These are phyloP conservation scores for Circinella minor DNA, from an alignment of 371 early-diverging fungal genomes.

Conservation along the genomic window DNA sequence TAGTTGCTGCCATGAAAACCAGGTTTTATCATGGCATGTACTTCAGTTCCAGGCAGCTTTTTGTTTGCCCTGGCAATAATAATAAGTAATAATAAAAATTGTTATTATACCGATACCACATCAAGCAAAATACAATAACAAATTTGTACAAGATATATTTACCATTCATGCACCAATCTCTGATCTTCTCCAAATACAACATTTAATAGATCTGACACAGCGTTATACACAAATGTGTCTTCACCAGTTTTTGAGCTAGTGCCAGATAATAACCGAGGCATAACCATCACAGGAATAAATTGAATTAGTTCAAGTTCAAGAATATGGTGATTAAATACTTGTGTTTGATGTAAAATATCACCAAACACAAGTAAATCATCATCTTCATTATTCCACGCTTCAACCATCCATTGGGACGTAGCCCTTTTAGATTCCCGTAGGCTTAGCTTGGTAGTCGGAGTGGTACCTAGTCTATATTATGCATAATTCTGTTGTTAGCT, in stretches of 20 bases:
- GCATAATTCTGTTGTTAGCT: neutral
- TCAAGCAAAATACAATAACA: neutral
- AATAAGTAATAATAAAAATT: too few relatives aligned
- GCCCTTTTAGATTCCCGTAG: neutral
- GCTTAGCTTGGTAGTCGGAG: neutral
- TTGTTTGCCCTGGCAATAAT: neutral
- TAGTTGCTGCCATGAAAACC: neutral
- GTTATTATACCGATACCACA: neutral
- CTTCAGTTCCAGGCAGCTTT: neutral
- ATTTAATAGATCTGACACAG: neutral
- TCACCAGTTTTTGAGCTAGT: neutral
- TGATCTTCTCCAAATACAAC: slow-evolving; percentile 2
- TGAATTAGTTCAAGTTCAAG: neutral
- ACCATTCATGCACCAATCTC: neutral
- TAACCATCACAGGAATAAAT: neutral
- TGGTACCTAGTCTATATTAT: neutral
- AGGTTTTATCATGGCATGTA: neutral
- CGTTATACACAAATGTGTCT: slow-evolving; percentile 4
- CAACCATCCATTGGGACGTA: neutral
- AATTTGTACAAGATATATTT: slow-evolving; percentile 2
- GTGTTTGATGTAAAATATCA: neutral
- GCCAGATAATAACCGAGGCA: neutral
- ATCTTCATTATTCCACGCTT: neutral
- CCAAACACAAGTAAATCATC: neutral
- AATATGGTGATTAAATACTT: neutral